Percentiles rank a stretch among this genome's conserved stretches.
These are phyloP conservation scores for Fusarium piperis DNA, from an alignment of 2,329 filamentous ascomycete species.

Conservation along the genomic window DNA sequence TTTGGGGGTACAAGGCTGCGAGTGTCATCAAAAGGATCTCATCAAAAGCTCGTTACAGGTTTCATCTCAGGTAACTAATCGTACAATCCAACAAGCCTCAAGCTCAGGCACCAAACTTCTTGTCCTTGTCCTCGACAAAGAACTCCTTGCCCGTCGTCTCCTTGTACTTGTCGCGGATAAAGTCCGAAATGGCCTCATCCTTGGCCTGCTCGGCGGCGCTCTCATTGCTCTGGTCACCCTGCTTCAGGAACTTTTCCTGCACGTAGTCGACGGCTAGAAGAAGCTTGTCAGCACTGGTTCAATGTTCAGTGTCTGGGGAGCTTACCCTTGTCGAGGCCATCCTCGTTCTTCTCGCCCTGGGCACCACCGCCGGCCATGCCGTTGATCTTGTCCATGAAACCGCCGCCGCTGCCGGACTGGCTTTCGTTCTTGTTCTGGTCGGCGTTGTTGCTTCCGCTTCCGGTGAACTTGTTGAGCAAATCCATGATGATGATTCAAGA, in stretches of 20 bases:
- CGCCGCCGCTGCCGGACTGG: slow-evolving; percentile 56
- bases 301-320: neutral
- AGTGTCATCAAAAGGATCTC: neutral
- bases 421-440: slow-evolving; percentile 43
- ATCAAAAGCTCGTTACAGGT: slow-evolving; percentile 3
- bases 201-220: slow-evolving; percentile 82
- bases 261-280: slow-evolving; percentile 76
- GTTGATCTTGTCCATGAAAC: slow-evolving; percentile 77
- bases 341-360: slow-evolving; percentile 83
- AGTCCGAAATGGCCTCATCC: slow-evolving; percentile 81
- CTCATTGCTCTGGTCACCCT: slow-evolving; percentile 78
- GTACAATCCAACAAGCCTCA: neutral
- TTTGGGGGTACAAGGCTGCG: neutral
- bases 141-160: slow-evolving; percentile 72
- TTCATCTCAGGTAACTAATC: neutral
- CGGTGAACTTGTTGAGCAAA: slow-evolving; percentile 62
- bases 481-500: slow-evolving; percentile 56
- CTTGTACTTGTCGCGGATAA: slow-evolving; percentile 78
- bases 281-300: neutral
- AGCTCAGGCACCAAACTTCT: slow-evolving; percentile 43
- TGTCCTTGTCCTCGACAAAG: slow-evolving; percentile 75
- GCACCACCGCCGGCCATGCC: slow-evolving; percentile 75
- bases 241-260: slow-evolving; percentile 77
- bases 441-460: slow-evolving; percentile 48
- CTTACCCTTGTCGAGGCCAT: slow-evolving; percentile 81